Evolutionary conservation across 257 asterid genomes (phyloP), one percentile per base, ranked within the genome.

Genomic region (Jacaranda copaia): DNA sequence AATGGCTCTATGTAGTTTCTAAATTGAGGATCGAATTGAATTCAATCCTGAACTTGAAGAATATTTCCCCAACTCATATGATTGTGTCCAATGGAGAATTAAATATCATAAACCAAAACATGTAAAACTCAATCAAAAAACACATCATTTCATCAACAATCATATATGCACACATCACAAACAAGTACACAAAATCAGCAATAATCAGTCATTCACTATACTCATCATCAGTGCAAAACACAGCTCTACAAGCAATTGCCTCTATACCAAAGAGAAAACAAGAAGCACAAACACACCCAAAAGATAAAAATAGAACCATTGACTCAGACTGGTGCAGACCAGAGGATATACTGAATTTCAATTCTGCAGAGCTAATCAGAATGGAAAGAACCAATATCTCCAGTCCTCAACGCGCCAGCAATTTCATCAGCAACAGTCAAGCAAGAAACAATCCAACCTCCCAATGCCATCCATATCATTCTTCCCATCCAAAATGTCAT

Each of bases 401-500:
- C 96, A 15, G 80, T 82, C 46, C 94, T 56, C 45, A 93, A 60
- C 8, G 94, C 84, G 57, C 77, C 64, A 51, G 97, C 98, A 63
- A 89, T 88, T 81, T 93, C 97, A 77, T 92, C 97, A 25, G 98
- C 98, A 68, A 90, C 85, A 19, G 83, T 84, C 73, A 92, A 84
- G 83, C 97, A 92, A 78, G 92, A 84, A 48, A 87, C 80, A 8
- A 92, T 85, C 93, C 97, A 92, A 36, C 92, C 87, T 73, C 83
- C 78, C 59, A 93, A 69, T 35, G 97, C 96, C 80, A 88, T 32
- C 96, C 96, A 92, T 75, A 92, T 82, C 90, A 89, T 86, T 68
- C 82, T 84, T n/a, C 88, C 93, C 77, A 92, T 57, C 90, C 88
- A 88, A 20, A 90, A 60, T 1, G 89, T 89, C 84, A 74, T 77